Base-by-base conservation (phyloP, 2,329 filamentous ascomycete genomes). In the Colletotrichum eleusines region DNA sequence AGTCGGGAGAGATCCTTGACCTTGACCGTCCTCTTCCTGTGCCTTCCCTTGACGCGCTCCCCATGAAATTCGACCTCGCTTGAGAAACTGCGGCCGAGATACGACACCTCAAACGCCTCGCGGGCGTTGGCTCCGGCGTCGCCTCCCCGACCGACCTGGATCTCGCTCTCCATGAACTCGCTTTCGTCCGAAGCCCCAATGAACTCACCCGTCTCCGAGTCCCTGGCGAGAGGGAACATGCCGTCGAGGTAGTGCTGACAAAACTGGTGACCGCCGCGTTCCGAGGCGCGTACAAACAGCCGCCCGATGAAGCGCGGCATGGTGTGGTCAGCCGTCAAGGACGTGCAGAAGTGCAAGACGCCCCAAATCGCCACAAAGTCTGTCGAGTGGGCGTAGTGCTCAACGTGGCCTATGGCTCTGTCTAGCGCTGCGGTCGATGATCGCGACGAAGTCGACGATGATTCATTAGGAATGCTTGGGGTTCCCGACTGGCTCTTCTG, bases 311-410 rank as follows among this genome's bases (percentile, higher is more conserved):
- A 91, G 59, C 89, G 86, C 61, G 89, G 88, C 72, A 90, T 84
- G 54, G 84, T 79, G 28, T 78, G 80, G 0, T 78, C 78, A 35
- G 74, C 80, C 54, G 71, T 50, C 35, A 65, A 51, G 26, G 72
- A 74, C 11, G 72, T 74, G 33, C 71, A 73, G 42, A 93, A 94
- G 77, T 92, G 87, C 46, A 95, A 82, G 8, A 94, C 89, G 2
- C 93, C 93, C 86, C 91, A 93, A 18, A 90, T 83, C 2, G 92
- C 87, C 2, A 95, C 92, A 74, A 94, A 92, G 75, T 96, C 93
- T 16, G 85, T 87, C 11, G 86, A 87, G 77, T 95, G 92, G 3
- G 90, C 91, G 76, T 95, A 96, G 79, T 96, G 93, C 80, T 96
- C 93, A 46, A 96, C 91, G 73, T 94, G 86, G 12, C 87, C 85